phyloP scores from a whole-genome alignment of 192 early-diverging fungal species.

The Rhizoclosmatium sp. region DNA sequence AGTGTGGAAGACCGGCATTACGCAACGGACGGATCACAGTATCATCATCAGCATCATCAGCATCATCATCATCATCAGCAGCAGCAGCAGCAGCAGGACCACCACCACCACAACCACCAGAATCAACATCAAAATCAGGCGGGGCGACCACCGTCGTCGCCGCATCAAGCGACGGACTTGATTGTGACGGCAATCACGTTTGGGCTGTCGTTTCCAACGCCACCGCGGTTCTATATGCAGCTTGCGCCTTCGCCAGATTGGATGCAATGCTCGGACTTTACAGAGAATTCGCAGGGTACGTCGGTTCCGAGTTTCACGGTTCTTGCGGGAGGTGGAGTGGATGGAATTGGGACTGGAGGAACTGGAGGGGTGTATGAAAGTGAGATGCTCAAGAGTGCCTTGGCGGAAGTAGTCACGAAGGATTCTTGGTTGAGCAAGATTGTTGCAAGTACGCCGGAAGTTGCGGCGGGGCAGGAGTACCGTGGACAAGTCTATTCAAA shows the following conservation, averaged over 20 bases:
- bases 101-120: too few relatives aligned
- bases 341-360: constrained; percentile 9
- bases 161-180: background rate
- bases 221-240: constrained; percentile 28
- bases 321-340: constrained; percentile 18
- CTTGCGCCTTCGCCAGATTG: background rate
- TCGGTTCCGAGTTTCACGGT: constrained; percentile 16
- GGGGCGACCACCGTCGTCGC: background rate
- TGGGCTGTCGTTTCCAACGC: background rate
- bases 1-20: constrained; percentile 17
- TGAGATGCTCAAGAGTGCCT: constrained; percentile 5
- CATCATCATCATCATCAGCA: background rate
- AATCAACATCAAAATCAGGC: background rate
- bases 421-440: constrained; percentile 9
- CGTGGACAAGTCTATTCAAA: too few relatives aligned
- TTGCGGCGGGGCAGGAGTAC: background rate
- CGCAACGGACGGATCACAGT: background rate
- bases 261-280: constrained; percentile 20
- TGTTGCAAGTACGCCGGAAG: background rate
- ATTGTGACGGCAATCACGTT: constrained; percentile 14
- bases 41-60: background rate
- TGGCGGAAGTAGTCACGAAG: constrained; percentile 7
- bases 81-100: background rate
- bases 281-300: constrained; percentile 15
- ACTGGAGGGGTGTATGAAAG: constrained; percentile 6